Base-by-base conservation (phyloP, 495 filamentous ascomycete genomes). In the Aspergillus avenaceus region DNA sequence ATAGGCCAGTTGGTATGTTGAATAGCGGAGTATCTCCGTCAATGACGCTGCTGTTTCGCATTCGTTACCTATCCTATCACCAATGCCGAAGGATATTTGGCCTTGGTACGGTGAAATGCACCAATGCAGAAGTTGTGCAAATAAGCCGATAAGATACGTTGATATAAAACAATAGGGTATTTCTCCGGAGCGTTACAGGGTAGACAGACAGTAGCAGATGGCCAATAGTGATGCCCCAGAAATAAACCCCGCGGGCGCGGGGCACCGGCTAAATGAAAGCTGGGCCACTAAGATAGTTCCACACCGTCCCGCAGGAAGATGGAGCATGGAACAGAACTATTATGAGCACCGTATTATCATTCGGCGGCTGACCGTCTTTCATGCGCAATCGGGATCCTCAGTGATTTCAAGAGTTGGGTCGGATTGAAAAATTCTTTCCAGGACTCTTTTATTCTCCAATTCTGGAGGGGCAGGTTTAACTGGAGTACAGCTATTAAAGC, bases 401-500 rank as follows among this genome's bases (percentile, higher is more conserved):
- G 14, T 37, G 21, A 23, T 37, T 22, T 41, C 24, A 31, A 16
- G 25, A 23, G 28, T 36, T 50, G 48, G 27, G 14, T 27, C 40
- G 24, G 37, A 25, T 14, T 37, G 31, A 26, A 42, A 41, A 29
- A 28, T 28, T 22, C 26, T 45, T 51, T 45, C 13, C 26, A 38
- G 21, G 18, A 18, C 34, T 44, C 22, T 26, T 26, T 34, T 26
- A 13, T 11, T 43, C 36, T 44, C 29, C 40, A 27, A 54, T 49
- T 34, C 21, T 54, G 56, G 55, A 58, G 56, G 56, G 56, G 55
- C 31, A 58, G 38, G 18, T 36, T n/a, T n/a, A n/a, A n/a, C 38
- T 37, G 18, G 49, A 41, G 34, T 28, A 7, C 5, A 24, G 42
- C 41, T 59, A 62, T 60, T 56, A 62, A 65, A 60, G 47, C 50